Percentiles rank a stretch among this genome's conserved stretches.
phyloP scores from a whole-genome alignment of 495 filamentous ascomycete species.

The Penicillium daleae region DNA sequence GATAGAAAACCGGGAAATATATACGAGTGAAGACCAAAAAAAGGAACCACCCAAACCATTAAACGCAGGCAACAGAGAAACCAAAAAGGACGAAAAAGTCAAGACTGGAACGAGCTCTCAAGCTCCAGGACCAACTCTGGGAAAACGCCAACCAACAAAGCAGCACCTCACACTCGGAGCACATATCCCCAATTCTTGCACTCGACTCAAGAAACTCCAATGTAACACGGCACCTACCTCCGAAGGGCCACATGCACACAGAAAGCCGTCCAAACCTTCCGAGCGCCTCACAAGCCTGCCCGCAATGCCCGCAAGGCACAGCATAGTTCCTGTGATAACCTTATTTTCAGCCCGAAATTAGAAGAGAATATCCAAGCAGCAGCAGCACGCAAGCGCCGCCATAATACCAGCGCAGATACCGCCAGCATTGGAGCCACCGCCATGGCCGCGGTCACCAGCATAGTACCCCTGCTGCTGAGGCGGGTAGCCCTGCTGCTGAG shows the following conservation, averaged over 20 bases:
- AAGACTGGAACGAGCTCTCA: not conserved
- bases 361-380: slow-evolving; percentile 59
- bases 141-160: not conserved
- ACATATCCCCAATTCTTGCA: not conserved
- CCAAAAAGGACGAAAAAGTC: not conserved
- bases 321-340: not conserved
- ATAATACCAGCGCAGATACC: slow-evolving; percentile 54
- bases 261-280: not conserved
- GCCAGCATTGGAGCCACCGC: slow-evolving; percentile 34
- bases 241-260: not conserved
- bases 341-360: slow-evolving; percentile 23
- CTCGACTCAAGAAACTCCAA: not conserved
- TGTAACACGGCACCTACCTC: not conserved
- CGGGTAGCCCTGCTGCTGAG: slow-evolving; percentile 34
- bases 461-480: slow-evolving; percentile 44
- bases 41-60: not conserved
- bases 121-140: not conserved
- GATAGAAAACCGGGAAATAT: slow-evolving; percentile 21
- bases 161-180: slow-evolving; percentile 4
- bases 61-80: slow-evolving; percentile 4
- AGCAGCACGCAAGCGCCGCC: slow-evolving; percentile 56
- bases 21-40: slow-evolving; percentile 12
- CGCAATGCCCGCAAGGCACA: not conserved
- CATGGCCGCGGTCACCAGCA: slow-evolving; percentile 34
- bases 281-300: not conserved